These are phyloP conservation scores for Conringia planisiliqua DNA, from an alignment of 345 rosid species.

Conservation along the genomic window DNA sequence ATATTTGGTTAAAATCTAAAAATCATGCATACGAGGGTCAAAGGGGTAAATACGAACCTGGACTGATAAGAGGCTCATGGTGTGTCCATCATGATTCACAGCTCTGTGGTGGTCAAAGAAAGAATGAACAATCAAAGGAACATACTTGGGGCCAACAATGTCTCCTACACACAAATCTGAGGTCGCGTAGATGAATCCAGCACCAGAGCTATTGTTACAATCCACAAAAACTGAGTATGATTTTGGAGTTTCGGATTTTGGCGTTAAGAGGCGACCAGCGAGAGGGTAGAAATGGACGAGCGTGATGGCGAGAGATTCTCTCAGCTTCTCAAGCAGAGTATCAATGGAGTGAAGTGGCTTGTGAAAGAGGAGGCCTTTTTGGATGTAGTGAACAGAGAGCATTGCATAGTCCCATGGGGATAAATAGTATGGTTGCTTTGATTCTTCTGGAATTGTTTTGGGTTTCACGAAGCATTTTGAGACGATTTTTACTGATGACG, in stretches of 20 bases:
- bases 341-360: slow-evolving; percentile 51
- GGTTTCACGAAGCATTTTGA: slow-evolving; percentile 39
- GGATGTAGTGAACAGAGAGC: slow-evolving; percentile 69
- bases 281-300: slow-evolving; percentile 79
- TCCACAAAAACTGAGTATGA: slow-evolving; percentile 52
- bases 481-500: slow-evolving; percentile 18
- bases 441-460: slow-evolving; percentile 31
- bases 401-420: slow-evolving; percentile 69
- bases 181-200: slow-evolving; percentile 52
- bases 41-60: slow-evolving; percentile 23
- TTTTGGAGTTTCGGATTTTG: slow-evolving; percentile 27
- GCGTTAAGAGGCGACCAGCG: slow-evolving; percentile 55
- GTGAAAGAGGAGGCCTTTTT: slow-evolving; percentile 63
- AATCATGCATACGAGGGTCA: neutral
- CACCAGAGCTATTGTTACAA: slow-evolving; percentile 63
- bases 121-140: slow-evolving; percentile 17
- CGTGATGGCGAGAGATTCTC: slow-evolving; percentile 57
- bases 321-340: slow-evolving; percentile 40
- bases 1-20: neutral
- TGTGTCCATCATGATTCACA: slow-evolving; percentile 25
- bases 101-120: slow-evolving; percentile 25
- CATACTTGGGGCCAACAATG: slow-evolving; percentile 36
- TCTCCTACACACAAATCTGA: slow-evolving; percentile 41
- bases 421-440: slow-evolving; percentile 47
- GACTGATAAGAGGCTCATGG: slow-evolving; percentile 21